Evolutionary conservation across 139 green algal species (phyloP), one percentile per base, ranked within the genome.

Genomic region (Haematococcus sp.): DNA sequence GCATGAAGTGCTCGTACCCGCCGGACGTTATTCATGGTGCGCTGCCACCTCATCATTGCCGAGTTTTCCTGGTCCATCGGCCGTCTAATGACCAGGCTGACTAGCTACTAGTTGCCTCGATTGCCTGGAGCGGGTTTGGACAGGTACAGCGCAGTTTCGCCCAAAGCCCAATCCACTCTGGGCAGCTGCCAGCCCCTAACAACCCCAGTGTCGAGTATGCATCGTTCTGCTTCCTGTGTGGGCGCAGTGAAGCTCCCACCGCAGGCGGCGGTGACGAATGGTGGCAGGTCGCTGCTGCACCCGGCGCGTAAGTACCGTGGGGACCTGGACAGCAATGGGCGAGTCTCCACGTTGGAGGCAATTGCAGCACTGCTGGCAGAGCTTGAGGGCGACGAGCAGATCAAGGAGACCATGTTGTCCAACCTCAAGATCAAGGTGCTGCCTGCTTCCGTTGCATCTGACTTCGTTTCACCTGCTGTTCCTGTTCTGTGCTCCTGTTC

Each of bases 1-100:
- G 77, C 46, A 83, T 78, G 70, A 70, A 75, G n/a, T 44, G 70
- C 44, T 75, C 49, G 46, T 78, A 75, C 58, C 77, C 77, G 17
- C 2, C 25, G 2, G 61, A 46, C 40, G 33, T 27, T 25, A 31
- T 68, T 1, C 32, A 68, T 25, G 54, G 70, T 68, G 55, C 11
- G 70, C 52, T 19, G 7, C 40, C 11, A 7, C 7, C 40, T 19
- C 40, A 49, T 49, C 40, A 19, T 7, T 49, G 11, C 40, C 7
- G 7, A 19, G 7, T 49, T 49, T 49, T 49, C 40, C 40, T 49
- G 40, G 40, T 11, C 11, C 40, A 49, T 7, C 11, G 40, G 40
- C 40, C 7, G 40, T 11, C 40, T 49, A 11, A 7, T 49, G 40
- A 11, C 7, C 40, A 49, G 40, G 7, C 11, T 49, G 40, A 49